Base-by-base conservation (phyloP, 1,284 basidiomycete species). In the Pseudozyma pruni region DNA sequence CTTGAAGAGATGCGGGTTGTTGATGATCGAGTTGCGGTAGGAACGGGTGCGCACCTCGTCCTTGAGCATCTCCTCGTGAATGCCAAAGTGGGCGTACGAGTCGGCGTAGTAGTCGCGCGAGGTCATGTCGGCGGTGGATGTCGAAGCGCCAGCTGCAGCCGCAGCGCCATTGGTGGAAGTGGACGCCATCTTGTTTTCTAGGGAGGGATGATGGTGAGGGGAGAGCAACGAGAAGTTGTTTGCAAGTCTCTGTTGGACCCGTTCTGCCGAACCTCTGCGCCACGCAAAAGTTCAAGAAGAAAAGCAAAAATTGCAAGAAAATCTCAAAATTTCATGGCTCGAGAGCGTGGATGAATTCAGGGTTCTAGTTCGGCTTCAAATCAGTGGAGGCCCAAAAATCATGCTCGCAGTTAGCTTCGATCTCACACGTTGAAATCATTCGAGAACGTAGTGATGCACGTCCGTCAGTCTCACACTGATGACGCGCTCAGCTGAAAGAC, bases 1-100 rank as follows among this genome's bases (percentile, higher is more conserved):
- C 63, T 93, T 91, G 89, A 99, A 99, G 32, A 98, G 86, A 83
- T 97, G 94, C 33, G 89, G 86, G 85, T 98, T 98, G 86, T 95
- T 91, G 83, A 93, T 85, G 86, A 99, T 98, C 61, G 94, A 92
- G 66, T 90, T 88, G 73, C 93, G 91, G 88, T 99, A 99, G 42
- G 93, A 92, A 34, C 93, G 89, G 38, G 96, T 99, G 70, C 96
- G 91, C 72, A 99, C 94, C 52, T 87, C 86, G 85, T 99, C 96
- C 85, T 99, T 98, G 83, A 99, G 86, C 96, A 99, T 99, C 86
- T 98, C 96, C 85, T 81, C 80, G 62, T 81, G 80, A 41, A 82
- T 82, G 25, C 80, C 80, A 62, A 81, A 81, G 62, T 81, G 79
- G 9, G 79, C 80, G 53, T 82, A 81, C 35, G 79, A 82, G 67